A percentile compares a stretch with the other conserved stretches of the same genome.
phyloP scores from a whole-genome alignment of 495 filamentous ascomycete genomes.

The Hyaloscypha hepaticicola region DNA sequence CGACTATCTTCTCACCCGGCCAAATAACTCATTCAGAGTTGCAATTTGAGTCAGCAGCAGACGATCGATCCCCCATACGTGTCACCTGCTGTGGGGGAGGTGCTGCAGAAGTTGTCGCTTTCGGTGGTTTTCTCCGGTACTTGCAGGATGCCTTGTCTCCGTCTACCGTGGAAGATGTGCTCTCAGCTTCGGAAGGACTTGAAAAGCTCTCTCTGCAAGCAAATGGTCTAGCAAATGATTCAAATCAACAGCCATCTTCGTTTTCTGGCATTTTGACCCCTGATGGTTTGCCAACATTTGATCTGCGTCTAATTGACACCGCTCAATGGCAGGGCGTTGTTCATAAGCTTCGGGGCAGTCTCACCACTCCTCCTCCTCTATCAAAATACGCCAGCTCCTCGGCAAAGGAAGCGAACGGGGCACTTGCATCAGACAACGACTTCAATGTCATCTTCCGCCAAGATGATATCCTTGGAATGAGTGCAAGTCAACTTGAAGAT shows the following conservation, averaged over 20 bases:
- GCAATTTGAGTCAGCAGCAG: neutral
- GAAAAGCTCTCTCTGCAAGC: neutral
- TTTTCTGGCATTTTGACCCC: neutral
- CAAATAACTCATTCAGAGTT: slow-evolving; percentile 5
- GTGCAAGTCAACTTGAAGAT: slow-evolving; percentile 39
- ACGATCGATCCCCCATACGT: slow-evolving; percentile 29
- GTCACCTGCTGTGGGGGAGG: slow-evolving; percentile 81
- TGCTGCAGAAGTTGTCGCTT: slow-evolving; percentile 79
- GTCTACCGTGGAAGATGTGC: neutral
- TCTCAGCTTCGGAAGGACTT: slow-evolving; percentile 11
- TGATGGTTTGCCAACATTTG: slow-evolving; percentile 30
- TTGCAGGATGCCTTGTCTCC: slow-evolving; percentile 29
- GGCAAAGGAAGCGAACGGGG: slow-evolving; percentile 41
- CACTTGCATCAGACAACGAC: slow-evolving; percentile 11
- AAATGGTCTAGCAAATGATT: neutral
- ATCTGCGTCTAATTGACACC: slow-evolving; percentile 72
- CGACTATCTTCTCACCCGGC: slow-evolving; percentile 23
- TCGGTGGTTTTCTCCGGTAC: slow-evolving; percentile 61
- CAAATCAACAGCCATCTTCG: neutral
- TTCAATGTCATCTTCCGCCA: slow-evolving; percentile 55
- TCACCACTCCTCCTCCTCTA: slow-evolving; percentile 47
- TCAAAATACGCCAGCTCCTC: slow-evolving; percentile 57
- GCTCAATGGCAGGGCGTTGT: slow-evolving; percentile 72
- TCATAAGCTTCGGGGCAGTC: slow-evolving; percentile 44
- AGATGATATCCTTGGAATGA: slow-evolving; percentile 59